Base-by-base conservation (phyloP, 2,329 filamentous ascomycete genomes). In the Cylindrodendrum hubeiense region DNA sequence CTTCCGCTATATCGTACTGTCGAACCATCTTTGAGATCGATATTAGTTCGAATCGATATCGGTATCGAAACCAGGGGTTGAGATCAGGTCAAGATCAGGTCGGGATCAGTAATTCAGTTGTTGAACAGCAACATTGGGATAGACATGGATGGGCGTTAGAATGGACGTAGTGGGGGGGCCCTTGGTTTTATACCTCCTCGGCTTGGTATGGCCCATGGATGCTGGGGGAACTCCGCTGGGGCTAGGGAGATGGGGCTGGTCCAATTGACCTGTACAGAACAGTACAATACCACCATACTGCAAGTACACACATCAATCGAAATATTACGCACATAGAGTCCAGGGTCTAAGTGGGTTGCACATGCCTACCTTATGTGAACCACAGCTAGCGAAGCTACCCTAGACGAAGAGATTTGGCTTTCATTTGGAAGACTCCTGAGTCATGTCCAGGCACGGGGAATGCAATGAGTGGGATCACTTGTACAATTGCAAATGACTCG, bases 181-280 rank as follows among this genome's bases (percentile, higher is more conserved):
- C 39, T 34, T 50, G 63, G 26, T 56, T 70, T 72, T 73, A 73
- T 72, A 63, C n/a, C 46, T 44, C 37, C 37, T 46, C n/a, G 47
- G 37, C 43, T 39, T 24, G 22, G 17, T 39, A 67, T 69, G n/a
- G n/a, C n/a, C n/a, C n/a, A n/a, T n/a, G 62, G 57, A 37, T 44
- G 46, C 53, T 26, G 47, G 4, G n/a, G 21, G 28, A 63, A 53
- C 65, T 70, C 68, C 65, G 65, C 69, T 54, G 39, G 22, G 21
- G 33, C 37, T 37, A 24, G 62, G 37, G 26, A 58, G 41, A 63
- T 52, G 67, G 65, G 64, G 43, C 47, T 70, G 65, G 55, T 63
- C 60, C 37, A 50, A 21, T 37, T 39, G 47, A 33, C 47, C 7
- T 21, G 47, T 12, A 13, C 19, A 15, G 9, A 21, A 15, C 28